Evolutionary conservation across 129 eudicot species (phyloP).

Genomic region (Tagetes erecta): DNA sequence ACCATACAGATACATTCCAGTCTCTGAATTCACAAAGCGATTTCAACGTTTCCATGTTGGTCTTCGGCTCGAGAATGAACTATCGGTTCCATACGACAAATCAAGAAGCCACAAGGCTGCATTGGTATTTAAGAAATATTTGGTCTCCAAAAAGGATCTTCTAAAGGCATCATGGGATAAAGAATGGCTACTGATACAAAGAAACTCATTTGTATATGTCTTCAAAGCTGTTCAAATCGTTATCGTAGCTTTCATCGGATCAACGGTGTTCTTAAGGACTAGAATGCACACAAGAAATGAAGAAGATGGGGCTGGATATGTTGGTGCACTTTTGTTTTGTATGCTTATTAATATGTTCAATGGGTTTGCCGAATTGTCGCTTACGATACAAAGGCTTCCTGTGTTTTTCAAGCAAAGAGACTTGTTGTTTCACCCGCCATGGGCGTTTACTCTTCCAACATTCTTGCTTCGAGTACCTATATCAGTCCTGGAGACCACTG

Average conservation of each 20-base stretch:
- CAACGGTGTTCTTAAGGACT: conserved; percentile 77
- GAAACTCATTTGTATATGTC: conserved; percentile 74
- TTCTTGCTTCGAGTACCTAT: conserved; percentile 74
- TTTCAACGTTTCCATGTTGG: conserved; percentile 87
- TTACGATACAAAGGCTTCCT: conserved; percentile 79
- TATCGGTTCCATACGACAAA: conserved; percentile 71
- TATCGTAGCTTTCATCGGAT: conserved; percentile 70
- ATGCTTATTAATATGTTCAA: conserved; percentile 76
- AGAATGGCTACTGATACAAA: conserved; percentile 76
- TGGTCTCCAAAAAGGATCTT: conserved; percentile 65
- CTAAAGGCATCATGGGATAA: conserved; percentile 81
- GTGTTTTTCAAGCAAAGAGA: conserved; percentile 91
- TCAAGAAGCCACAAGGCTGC: conserved; percentile 70
- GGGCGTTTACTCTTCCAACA: conserved; percentile 79
- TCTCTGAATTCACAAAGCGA: conserved; percentile 52
- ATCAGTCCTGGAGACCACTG: conserved; percentile 63
- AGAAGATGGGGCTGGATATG: conserved; percentile 63
- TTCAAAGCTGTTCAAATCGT: conserved; percentile 83
- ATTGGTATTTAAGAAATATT: conserved; percentile 61
- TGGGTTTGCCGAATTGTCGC: conserved; percentile 74
- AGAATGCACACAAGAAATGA: conserved; percentile 56
- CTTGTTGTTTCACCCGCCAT: conserved; percentile 76
- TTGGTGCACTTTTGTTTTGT: conserved; percentile 74
- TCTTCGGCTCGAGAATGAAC: conserved; percentile 68
- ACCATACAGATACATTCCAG: conserved; percentile 71